A percentile compares a stretch with the other conserved stretches of the same genome.
Evolutionary conservation across 1,139 yeast species (phyloP).

Genomic region (Pichia sp.): DNA sequence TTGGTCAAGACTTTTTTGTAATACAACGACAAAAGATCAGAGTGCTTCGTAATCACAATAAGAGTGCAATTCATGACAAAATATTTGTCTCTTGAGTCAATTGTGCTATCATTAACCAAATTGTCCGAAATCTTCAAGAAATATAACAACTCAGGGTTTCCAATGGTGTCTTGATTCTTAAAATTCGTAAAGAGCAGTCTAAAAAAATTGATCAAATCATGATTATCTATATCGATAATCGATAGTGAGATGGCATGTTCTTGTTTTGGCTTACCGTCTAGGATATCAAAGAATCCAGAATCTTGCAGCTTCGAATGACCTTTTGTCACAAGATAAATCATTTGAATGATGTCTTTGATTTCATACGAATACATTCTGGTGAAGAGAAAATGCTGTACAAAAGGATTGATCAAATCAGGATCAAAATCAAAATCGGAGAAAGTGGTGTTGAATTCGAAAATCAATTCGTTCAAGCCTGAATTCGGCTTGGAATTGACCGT

Average conservation of each 20-base stretch:
- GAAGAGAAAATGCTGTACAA: conserved; percentile 5
- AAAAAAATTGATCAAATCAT: conserved; percentile 3
- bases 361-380: conserved; percentile 4
- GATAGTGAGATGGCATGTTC: neutral
- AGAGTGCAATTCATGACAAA: conserved; percentile 9
- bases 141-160: conserved; percentile 5
- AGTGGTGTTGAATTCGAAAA: neutral
- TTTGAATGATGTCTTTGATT: conserved; percentile 1
- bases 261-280: neutral
- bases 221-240: neutral
- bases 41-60: conserved; percentile 8
- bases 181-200: conserved; percentile 1
- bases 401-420: conserved; percentile 1
- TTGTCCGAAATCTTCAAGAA: conserved; percentile 7
- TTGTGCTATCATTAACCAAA: conserved; percentile 1
- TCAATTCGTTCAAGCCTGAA: neutral
- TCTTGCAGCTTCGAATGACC: conserved; percentile 1
- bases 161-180: conserved; percentile 1
- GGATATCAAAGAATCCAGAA: conserved; percentile 9
- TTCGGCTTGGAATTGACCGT: neutral
- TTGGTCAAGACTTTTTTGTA: conserved; percentile 5
- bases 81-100: conserved; percentile 3
- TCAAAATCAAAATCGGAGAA: neutral
- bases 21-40: conserved; percentile 10
- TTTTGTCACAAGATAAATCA: conserved; percentile 4